phyloP scores from a whole-genome alignment of 1,139 yeast species.

The Hyphopichia burtonii region DNA sequence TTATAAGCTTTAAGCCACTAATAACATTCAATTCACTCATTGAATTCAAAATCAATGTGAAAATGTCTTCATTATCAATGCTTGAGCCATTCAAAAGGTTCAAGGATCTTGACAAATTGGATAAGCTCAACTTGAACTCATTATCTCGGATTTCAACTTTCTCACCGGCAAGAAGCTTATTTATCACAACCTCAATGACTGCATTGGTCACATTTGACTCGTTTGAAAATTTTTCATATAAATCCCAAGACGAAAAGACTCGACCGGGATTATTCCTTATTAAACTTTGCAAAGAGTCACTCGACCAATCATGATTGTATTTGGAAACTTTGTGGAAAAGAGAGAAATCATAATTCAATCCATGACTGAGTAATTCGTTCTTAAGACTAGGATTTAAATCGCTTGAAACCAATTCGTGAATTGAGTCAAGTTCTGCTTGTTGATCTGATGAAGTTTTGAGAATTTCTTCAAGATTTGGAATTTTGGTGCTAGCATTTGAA shows the following conservation, averaged over 20 bases:
- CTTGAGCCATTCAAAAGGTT: slow-evolving; percentile 1
- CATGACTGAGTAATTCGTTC: slow-evolving; percentile 12
- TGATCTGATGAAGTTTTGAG: slow-evolving; percentile 2
- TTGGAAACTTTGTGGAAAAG: slow-evolving; percentile 26
- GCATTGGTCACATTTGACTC: slow-evolving; percentile 6
- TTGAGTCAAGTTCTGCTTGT: slow-evolving; percentile 3
- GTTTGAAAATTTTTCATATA: slow-evolving; percentile 24
- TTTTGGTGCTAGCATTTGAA: neutral
- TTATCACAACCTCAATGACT: slow-evolving; percentile 17
- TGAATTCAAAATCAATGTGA: neutral
- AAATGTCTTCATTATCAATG: neutral
- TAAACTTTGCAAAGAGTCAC: slow-evolving; percentile 21
- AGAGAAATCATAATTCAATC: slow-evolving; percentile 30
- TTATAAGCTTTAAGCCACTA: neutral
- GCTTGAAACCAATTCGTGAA: slow-evolving; percentile 1
- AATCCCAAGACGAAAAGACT: slow-evolving; percentile 34
- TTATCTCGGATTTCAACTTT: slow-evolving; percentile 10
- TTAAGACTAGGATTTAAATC: neutral
- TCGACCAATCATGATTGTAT: slow-evolving; percentile 11
- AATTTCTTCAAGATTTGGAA: slow-evolving; percentile 2
- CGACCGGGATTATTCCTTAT: slow-evolving; percentile 41
- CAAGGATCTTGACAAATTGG: slow-evolving; percentile 7
- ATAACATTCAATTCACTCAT: slow-evolving; percentile 2
- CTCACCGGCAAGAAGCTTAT: slow-evolving; percentile 23
- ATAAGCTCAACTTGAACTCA: slow-evolving; percentile 7